Evolutionary conservation across 179 eudicot genomes (phyloP).

Genomic region (Camellia oleifera): DNA sequence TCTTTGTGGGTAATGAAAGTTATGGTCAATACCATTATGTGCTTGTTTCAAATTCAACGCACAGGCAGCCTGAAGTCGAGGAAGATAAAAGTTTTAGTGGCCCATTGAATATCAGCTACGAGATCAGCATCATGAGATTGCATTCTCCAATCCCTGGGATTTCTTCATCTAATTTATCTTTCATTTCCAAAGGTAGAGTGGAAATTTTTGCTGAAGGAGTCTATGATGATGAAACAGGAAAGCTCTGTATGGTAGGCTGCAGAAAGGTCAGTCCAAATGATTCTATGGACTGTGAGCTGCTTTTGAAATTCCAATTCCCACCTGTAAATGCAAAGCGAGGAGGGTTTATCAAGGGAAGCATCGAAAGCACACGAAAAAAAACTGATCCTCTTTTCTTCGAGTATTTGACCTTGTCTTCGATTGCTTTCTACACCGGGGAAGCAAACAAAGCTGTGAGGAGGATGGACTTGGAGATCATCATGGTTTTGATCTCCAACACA

Average conservation of each 20-base stretch:
- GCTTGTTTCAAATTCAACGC: not conserved
- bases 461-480: conserved; percentile 62
- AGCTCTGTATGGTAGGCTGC: conserved; percentile 71
- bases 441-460: conserved; percentile 44
- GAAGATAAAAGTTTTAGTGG: not conserved
- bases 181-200: not conserved
- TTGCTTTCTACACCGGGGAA: conserved; percentile 25
- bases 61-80: conserved; percentile 5
- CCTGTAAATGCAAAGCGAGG: conserved; percentile 23
- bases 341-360: conserved; percentile 44
- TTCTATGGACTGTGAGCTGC: conserved; percentile 52
- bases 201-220: conserved; percentile 64
- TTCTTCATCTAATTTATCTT: not conserved
- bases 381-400: conserved; percentile 58
- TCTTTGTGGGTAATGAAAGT: conserved; percentile 37
- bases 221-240: conserved; percentile 47
- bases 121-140: conserved; percentile 10
- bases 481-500: conserved; percentile 64
- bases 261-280: conserved; percentile 25
- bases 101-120: conserved; percentile 47
- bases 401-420: conserved; percentile 34
- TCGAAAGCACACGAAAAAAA: conserved; percentile 46
- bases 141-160: too few relatives aligned
- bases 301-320: conserved; percentile 46
- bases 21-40: not conserved